phyloP scores from a whole-genome alignment of 345 rosid genomes.

The Brassica juncea region DNA sequence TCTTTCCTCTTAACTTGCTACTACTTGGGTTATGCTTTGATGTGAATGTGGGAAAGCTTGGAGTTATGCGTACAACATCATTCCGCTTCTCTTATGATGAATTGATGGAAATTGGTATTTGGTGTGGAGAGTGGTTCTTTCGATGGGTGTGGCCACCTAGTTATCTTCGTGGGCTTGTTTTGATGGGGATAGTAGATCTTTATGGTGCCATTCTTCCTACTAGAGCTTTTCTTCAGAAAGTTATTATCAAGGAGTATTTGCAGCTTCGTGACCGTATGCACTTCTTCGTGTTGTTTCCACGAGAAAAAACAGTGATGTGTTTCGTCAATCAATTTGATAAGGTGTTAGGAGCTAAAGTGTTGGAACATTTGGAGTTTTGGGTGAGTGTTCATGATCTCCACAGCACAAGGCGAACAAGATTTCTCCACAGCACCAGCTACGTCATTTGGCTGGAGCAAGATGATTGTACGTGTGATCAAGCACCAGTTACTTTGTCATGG shows the following conservation, averaged over 20 bases:
- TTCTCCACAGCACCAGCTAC: neutral
- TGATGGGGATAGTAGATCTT: neutral
- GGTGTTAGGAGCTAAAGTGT: neutral
- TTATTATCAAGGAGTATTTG: neutral
- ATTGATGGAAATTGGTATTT: neutral
- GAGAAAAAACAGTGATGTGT: neutral
- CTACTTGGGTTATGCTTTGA: neutral
- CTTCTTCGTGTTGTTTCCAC: neutral
- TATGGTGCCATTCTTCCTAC: neutral
- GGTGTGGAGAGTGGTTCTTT: neutral
- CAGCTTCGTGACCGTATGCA: neutral
- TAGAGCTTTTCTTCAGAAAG: neutral
- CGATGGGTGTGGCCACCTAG: neutral
- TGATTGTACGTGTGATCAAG: neutral
- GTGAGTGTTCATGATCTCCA: neutral
- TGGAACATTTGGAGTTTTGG: neutral
- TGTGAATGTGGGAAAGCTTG: too few species aligned
- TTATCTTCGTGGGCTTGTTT: neutral
- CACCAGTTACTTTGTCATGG: neutral
- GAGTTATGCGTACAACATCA: neutral
- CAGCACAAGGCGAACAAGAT: neutral
- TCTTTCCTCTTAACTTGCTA: neutral
- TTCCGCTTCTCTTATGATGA: neutral
- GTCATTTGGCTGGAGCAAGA: neutral
- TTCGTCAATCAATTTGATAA: neutral